These are phyloP conservation scores for Penicillium salamii DNA, from an alignment of 495 filamentous ascomycete genomes.

Conservation along the genomic window DNA sequence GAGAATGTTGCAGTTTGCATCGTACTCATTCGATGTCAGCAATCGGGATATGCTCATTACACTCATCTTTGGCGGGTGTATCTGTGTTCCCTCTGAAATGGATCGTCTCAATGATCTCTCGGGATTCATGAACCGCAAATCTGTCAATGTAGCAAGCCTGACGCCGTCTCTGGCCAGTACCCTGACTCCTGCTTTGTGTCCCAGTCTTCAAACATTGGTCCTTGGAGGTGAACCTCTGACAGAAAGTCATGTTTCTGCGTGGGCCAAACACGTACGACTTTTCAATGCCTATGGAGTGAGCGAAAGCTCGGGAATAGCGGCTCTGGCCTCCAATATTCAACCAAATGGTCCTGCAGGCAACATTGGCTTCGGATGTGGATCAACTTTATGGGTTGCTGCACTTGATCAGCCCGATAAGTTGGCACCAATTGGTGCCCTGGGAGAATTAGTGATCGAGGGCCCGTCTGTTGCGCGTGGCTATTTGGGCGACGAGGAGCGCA, in stretches of 20 bases:
- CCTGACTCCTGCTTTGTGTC: conserved; percentile 32
- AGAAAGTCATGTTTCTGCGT: conserved; percentile 19
- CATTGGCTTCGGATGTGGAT: neutral
- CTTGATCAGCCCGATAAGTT: neutral
- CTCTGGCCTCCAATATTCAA: conserved; percentile 13
- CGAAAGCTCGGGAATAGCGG: conserved; percentile 31
- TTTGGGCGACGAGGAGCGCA: neutral
- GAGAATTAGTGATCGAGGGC: neutral
- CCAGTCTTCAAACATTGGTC: conserved; percentile 30
- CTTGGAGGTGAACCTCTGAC: conserved; percentile 44
- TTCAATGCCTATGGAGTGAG: conserved; percentile 51
- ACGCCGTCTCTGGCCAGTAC: conserved; percentile 39
- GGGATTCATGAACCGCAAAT: conserved; percentile 22
- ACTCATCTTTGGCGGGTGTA: conserved; percentile 33
- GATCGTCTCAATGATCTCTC: conserved; percentile 8
- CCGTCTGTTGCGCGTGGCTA: neutral
- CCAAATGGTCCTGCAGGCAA: neutral
- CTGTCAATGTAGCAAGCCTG: conserved; percentile 24
- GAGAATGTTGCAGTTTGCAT: conserved; percentile 44
- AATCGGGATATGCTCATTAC: conserved; percentile 38
- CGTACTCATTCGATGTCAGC: conserved; percentile 38
- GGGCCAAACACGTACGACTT: conserved; percentile 25
- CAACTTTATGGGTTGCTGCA: neutral
- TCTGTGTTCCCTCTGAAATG: conserved; percentile 27
- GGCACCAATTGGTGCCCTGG: neutral